Evolutionary conservation across 331 rosid species (phyloP).

Genomic region (Rhamnella rubrinervis): DNA sequence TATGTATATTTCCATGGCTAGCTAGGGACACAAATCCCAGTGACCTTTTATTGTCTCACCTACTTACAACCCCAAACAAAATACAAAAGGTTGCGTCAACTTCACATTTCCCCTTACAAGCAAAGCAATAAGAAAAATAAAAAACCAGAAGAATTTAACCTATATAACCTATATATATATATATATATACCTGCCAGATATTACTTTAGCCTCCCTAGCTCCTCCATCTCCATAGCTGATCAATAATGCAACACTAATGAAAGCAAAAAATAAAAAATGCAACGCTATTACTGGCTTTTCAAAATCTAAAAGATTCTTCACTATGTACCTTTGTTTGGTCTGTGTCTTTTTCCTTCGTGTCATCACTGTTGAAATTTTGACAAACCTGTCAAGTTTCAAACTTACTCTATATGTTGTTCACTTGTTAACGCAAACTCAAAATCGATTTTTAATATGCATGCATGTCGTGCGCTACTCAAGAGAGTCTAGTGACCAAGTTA

Average conservation of each 20-base stretch:
- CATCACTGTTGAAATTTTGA: not conserved
- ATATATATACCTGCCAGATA: not conserved
- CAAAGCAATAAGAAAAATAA: too few species aligned
- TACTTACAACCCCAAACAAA: not conserved
- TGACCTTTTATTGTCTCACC: not conserved
- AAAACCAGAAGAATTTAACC: too few species aligned
- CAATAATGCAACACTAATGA: too few species aligned
- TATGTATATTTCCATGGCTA: not conserved
- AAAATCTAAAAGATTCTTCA: slow-evolving; percentile 18
- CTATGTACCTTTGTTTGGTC: slow-evolving; percentile 21
- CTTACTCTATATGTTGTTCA: not conserved
- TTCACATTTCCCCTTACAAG: not conserved
- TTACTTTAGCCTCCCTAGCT: not conserved
- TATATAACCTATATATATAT: not conserved
- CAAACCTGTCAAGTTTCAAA: not conserved
- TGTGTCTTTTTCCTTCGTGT: slow-evolving; percentile 1
- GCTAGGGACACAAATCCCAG: not conserved
- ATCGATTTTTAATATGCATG: slow-evolving; percentile 5
- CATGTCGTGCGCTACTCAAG: too few species aligned
- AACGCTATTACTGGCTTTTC: not conserved
- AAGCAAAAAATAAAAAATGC: too few species aligned
- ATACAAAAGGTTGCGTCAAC: slow-evolving; percentile 23
- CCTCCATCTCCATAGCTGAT: too few species aligned
- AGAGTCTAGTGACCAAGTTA: too few species aligned
- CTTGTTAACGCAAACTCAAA: not conserved